Evolutionary conservation across 2,329 filamentous ascomycete genomes (phyloP), one percentile per base, ranked within the genome.

Genomic region (Fusarium protoensiforme): DNA sequence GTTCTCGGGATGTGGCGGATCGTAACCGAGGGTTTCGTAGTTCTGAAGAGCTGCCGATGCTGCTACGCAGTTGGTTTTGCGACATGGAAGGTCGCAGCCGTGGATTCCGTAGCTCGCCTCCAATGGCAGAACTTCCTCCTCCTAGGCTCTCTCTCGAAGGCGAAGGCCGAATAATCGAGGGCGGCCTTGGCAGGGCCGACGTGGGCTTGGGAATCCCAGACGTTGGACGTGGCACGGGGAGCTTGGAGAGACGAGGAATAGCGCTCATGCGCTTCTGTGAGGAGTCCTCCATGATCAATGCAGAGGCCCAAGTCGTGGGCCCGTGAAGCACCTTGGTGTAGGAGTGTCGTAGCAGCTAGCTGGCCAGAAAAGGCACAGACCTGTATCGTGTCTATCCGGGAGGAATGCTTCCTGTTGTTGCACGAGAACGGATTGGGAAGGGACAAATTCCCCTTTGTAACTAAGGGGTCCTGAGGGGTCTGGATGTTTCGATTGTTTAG

Each of bases 21-120:
- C 85, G 83, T 5, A 86, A 78, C 69, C 82, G 83, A 16, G 84
- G 83, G 61, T 80, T 82, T 66, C 81, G 81, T 54, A 85, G 70
- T 43, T 83, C 80, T 35, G 75, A 71, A 46, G 71, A 51, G 67
- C 64, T 72, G 64, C 64, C 48, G n/a, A 69, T 41, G 39, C 70
- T 71, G n/a, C 61, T 68, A 24, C 78, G 79, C 38, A 85, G 78
- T 68, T 81, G 84, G 67, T 82, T 82, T 62, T 83, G 80, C 5
- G 86, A 85, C 53, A 82, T 61, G n/a, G 83, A 77, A 29, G 82
- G 68, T 33, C 85, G 83, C 14, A 86, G 79, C 62, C 83, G 83
- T 18, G 84, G 83, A 53, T 81, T 82, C 66, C 81, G 81, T 48
- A 85, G 71, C 31, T 83, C 81, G 22, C 76, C 77, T 10, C 59